Evolutionary conservation across 805 yeast genomes (phyloP), one percentile per base, ranked within the genome.

Genomic region (Komagataella ulmi): DNA sequence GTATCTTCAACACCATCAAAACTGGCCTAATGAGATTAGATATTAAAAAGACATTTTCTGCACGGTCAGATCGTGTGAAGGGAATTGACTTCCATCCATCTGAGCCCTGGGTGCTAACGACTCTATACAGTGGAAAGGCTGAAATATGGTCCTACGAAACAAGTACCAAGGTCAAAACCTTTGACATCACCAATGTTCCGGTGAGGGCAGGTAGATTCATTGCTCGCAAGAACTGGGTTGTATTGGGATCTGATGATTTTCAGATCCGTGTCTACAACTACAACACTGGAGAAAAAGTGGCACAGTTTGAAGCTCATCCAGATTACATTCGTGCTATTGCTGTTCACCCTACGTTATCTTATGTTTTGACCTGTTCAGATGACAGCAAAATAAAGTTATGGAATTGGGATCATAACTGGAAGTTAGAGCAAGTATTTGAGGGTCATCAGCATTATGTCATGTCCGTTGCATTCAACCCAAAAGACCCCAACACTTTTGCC

Each of bases 331-430:
- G 99, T 66, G 81, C 87, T 52, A 79, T 93, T 57, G 93, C 96
- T 8, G 95, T 91, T 46, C 99, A 93, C 69, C 97, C 98, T 46
- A 76, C 91, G 17, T 87, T 86, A 69, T 95, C 98, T 21, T 86
- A 85, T 60, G 76, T 93, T 50, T 74, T 93, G 60, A 85, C 97
- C 2, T 87, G 89, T 44, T 82, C 91, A 48, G 99, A 93, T 69
- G 99, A 93, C 66, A 80, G 86, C 74, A 79, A 95, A 46, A 80
- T 93, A 64, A 88, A 84, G 69, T 76, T 90, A 64, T 93, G 98
- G 98, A 90, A 93, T 67, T 93, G 99, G 99, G 99, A 93, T 52
- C 80, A 81, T 62, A 80, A 79, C 63, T 93, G 99, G 99, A 80
- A 80, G 59, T 70, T 85, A 58, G 93, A 88, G 65, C 97, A 88